A percentile compares a stretch with the other conserved stretches of the same genome.
These are phyloP conservation scores for Ceratocystis lukuohia DNA, from an alignment of 2,329 filamentous ascomycete genomes.

Conservation along the genomic window DNA sequence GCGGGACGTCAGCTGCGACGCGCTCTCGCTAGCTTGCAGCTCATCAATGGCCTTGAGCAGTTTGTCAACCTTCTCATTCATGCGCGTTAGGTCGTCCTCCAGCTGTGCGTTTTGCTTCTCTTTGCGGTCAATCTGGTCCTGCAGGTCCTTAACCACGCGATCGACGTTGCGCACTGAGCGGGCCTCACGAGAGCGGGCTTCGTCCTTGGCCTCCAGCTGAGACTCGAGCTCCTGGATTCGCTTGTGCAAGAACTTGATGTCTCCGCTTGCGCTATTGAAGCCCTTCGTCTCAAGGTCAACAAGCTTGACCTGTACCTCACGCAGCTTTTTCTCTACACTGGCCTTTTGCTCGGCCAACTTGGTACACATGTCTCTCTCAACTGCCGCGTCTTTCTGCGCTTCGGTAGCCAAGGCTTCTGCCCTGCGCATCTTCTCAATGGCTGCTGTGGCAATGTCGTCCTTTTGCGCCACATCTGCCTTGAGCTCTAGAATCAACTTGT, in stretches of 20 bases:
- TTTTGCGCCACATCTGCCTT: constrained; percentile 82
- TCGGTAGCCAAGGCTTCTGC: constrained; percentile 78
- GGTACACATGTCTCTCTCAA: constrained; percentile 68
- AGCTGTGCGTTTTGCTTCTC: constrained; percentile 76
- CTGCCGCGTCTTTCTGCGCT: constrained; percentile 81
- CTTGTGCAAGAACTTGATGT: constrained; percentile 88
- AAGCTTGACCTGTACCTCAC: constrained; percentile 77
- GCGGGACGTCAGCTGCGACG: constrained; percentile 65
- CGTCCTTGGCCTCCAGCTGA: constrained; percentile 72
- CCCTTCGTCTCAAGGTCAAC: constrained; percentile 95
- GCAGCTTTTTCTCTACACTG: constrained; percentile 73
- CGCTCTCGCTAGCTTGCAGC: constrained; percentile 74
- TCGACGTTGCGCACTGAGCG: constrained; percentile 86
- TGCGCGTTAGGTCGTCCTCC: constrained; percentile 68
- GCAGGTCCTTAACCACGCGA: constrained; percentile 83
- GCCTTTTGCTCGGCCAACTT: constrained; percentile 84
- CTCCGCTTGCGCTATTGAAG: constrained; percentile 85
- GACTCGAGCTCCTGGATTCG: constrained; percentile 92
- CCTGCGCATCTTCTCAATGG: constrained; percentile 92
- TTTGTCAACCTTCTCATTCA: constrained; percentile 82
- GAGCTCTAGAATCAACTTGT: constrained; percentile 78
- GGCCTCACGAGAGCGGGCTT: constrained; percentile 63
- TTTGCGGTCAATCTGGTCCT: constrained; percentile 81
- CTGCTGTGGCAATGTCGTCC: constrained; percentile 80
- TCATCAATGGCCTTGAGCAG: constrained; percentile 87